phyloP scores from a whole-genome alignment of 208 protist genomes.

The Strigomonas galati region DNA sequence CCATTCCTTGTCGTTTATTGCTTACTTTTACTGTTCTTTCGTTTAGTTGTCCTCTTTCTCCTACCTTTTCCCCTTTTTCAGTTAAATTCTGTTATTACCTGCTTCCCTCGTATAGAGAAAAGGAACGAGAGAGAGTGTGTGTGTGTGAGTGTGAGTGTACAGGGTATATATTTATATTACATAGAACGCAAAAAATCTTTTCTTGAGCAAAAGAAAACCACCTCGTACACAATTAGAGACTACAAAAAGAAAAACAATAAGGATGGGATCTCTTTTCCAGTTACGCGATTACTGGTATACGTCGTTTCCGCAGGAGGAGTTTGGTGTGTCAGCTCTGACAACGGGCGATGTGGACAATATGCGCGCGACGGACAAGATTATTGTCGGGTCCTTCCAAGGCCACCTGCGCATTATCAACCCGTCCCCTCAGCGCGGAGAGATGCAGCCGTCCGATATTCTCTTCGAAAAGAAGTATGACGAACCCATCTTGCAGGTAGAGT shows the following conservation, averaged over 20 bases:
- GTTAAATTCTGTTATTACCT: too few species aligned
- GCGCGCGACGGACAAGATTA: conserved; percentile 47
- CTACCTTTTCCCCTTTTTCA: not conserved
- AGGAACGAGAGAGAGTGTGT: too few species aligned
- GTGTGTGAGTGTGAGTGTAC: too few species aligned
- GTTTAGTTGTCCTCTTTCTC: not conserved
- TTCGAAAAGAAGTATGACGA: conserved; percentile 80
- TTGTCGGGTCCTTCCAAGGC: conserved; percentile 85
- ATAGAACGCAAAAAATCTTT: too few species aligned
- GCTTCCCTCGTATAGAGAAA: too few species aligned
- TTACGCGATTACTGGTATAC: conserved; percentile 88
- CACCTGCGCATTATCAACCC: conserved; percentile 80
- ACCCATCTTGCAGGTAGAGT: conserved; percentile 86
- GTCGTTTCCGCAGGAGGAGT: conserved; percentile 77
- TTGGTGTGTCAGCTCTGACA: conserved; percentile 53
- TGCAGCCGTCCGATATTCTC: conserved; percentile 67
- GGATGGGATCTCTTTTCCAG: conserved; percentile 92
- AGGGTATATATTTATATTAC: too few species aligned
- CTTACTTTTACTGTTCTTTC: conserved; percentile 1
- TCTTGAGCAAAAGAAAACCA: too few species aligned
- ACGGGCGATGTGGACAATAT: conserved; percentile 80
- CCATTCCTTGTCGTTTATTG: conserved; percentile 2
- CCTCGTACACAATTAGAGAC: too few species aligned
- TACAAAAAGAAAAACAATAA: too few species aligned
- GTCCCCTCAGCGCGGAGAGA: conserved; percentile 34